Evolutionary conservation across 1,284 basidiomycete species (phyloP).

Genomic region (Ceratobasidium sp.): DNA sequence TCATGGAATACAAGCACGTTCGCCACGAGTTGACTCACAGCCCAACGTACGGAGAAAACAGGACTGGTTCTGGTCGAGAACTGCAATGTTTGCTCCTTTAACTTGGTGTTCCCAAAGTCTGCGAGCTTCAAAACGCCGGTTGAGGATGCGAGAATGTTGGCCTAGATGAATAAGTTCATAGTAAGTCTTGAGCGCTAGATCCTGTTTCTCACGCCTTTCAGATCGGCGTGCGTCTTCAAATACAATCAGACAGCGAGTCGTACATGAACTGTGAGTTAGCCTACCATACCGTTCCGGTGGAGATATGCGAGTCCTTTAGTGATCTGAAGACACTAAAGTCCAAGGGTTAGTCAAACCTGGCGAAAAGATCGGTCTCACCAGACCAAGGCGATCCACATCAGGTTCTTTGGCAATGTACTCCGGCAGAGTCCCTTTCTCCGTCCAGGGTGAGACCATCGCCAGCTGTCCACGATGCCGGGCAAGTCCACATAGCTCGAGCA

Average conservation of each 20-base stretch:
- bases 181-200: neutral
- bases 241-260: neutral
- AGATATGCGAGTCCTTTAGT: conserved; percentile 19
- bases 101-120: conserved; percentile 20
- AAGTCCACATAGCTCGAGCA: conserved; percentile 9
- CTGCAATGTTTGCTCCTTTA: conserved; percentile 7
- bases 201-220: conserved; percentile 14
- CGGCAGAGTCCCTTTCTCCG: neutral
- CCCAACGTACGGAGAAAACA: conserved; percentile 6
- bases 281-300: conserved; percentile 4
- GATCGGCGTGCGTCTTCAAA: conserved; percentile 17
- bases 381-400: neutral
- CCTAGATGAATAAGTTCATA: neutral
- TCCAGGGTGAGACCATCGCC: conserved; percentile 37
- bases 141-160: conserved; percentile 15
- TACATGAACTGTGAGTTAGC: neutral
- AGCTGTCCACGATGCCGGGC: conserved; percentile 8
- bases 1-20: neutral
- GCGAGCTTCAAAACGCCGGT: conserved; percentile 8
- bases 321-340: conserved; percentile 14
- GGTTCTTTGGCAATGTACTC: conserved; percentile 6
- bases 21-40: conserved; percentile 1
- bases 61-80: conserved; percentile 10
- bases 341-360: neutral
- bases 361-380: neutral